A percentile compares a stretch with the other conserved stretches of the same genome.
phyloP scores from a whole-genome alignment of 176 grass and related monocot genomes.

The Alopecurus myosuroides region DNA sequence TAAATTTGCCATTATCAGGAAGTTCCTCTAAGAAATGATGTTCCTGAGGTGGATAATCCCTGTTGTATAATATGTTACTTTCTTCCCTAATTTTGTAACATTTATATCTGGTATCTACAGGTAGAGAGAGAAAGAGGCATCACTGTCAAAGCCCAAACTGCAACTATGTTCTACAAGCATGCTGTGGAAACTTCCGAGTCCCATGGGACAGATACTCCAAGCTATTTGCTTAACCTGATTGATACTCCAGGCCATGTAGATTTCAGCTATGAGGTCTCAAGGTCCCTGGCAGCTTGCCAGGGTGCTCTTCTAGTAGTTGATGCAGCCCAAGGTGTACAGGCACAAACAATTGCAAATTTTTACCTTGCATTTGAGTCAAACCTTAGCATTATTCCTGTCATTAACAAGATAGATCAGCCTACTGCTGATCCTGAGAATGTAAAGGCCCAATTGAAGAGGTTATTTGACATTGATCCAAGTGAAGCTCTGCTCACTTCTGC shows the following conservation, averaged over 20 bases:
- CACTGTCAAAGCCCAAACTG: slow-evolving; percentile 96
- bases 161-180: slow-evolving; percentile 87
- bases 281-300: slow-evolving; percentile 92
- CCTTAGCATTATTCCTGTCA: slow-evolving; percentile 81
- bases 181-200: not conserved
- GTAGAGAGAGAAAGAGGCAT: slow-evolving; percentile 97
- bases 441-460: slow-evolving; percentile 77
- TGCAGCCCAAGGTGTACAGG: slow-evolving; percentile 97
- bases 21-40: not conserved
- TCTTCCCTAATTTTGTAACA: slow-evolving; percentile 8
- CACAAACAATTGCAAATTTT: slow-evolving; percentile 96
- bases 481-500: slow-evolving; percentile 92
- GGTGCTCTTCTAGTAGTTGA: slow-evolving; percentile 95
- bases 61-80: slow-evolving; percentile 3
- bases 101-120: slow-evolving; percentile 35
- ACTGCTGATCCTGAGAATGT: slow-evolving; percentile 93
- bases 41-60: not conserved
- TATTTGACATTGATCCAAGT: slow-evolving; percentile 87
- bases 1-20: not conserved
- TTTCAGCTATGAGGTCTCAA: slow-evolving; percentile 97
- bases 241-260: slow-evolving; percentile 97
- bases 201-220: slow-evolving; percentile 12
- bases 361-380: slow-evolving; percentile 91
- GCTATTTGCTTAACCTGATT: slow-evolving; percentile 88
- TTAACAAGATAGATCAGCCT: slow-evolving; percentile 98